Base-by-base conservation (phyloP, 371 early-diverging fungal species). In the Mortierella sp. region DNA sequence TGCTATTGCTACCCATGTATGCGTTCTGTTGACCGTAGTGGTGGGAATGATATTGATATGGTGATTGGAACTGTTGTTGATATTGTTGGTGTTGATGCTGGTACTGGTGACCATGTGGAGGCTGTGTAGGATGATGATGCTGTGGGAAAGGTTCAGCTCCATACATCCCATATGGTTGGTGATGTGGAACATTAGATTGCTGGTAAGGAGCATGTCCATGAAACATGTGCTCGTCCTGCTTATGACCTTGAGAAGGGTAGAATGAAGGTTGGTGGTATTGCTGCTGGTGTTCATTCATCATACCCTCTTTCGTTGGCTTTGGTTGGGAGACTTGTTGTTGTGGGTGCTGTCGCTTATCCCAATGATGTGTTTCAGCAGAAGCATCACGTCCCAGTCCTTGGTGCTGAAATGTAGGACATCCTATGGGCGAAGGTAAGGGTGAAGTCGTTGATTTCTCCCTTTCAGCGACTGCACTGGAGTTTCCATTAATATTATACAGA, bases 331-430 rank as follows among this genome's bases (percentile, higher is more conserved):
- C 28, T 11, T 73, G 65, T 26, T 76, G 78, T n/a, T 79, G 75
- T 20, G 75, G 69, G 43, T 79, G 80, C n/a, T 79, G 80, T 9
- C 62, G 67, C 32, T 75, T 71, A 22, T 79, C 72, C 80, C 80
- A 75, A 43, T 64, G 75, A 62, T 79, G 72, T 3, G 80, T 75
- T 26, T 75, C 80, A 16, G 40, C 22, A 26, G 67, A 43, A 30
- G 68, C 69, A 5, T 79, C 69, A 24, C 67, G 65, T 28, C 68
- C 67, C 11, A 26, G 32, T 26, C 72, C 75, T n/a, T 43, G 43
- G 30, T 65, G 64, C 37, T 72, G 80, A 47, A 79, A 79, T 9
- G 75, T 75, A 0, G 80, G 75, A 26, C 71, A 67, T 5, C 80
- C 75, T 1, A 68, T 43, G 10, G 80, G 80, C 10, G 75, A 74